These are phyloP conservation scores for Saururus chinensis DNA, from an alignment of 164 flowering plant genomes.

Conservation along the genomic window DNA sequence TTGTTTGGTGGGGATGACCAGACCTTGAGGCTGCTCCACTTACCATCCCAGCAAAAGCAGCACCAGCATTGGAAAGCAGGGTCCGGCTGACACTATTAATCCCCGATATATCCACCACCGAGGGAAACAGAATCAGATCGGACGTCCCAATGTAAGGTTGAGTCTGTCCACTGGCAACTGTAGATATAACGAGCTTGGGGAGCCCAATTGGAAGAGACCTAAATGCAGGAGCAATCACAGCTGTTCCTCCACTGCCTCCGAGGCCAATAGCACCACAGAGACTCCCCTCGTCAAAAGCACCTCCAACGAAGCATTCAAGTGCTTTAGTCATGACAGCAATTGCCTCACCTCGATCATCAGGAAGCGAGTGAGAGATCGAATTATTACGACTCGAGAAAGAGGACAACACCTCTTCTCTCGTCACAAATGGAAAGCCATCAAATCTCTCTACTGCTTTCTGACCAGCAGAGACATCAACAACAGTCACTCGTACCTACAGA, in stretches of 20 bases:
- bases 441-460: slow-evolving; percentile 18
- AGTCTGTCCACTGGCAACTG: slow-evolving; percentile 91
- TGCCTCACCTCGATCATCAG: slow-evolving; percentile 79
- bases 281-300: slow-evolving; percentile 24
- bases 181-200: slow-evolving; percentile 79
- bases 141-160: slow-evolving; percentile 71
- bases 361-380: slow-evolving; percentile 35
- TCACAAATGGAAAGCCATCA: slow-evolving; percentile 43
- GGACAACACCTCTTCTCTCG: slow-evolving; percentile 53
- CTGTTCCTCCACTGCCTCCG: slow-evolving; percentile 95
- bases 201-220: slow-evolving; percentile 67
- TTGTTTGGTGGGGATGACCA: slow-evolving; percentile 8
- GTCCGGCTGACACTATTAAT: slow-evolving; percentile 66
- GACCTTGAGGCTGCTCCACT: slow-evolving; percentile 32
- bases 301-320: slow-evolving; percentile 31
- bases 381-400: no score
- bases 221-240: slow-evolving; percentile 60
- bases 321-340: slow-evolving; percentile 58
- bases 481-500: slow-evolving; percentile 47
- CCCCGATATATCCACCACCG: slow-evolving; percentile 91
- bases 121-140: slow-evolving; percentile 76
- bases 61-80: slow-evolving; percentile 72
- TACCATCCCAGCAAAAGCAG: slow-evolving; percentile 90
- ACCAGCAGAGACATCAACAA: slow-evolving; percentile 74
- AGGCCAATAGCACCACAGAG: slow-evolving; percentile 76